Percentiles rank a stretch among this genome's conserved stretches.
These are phyloP conservation scores for Scortechinia acanthostroma DNA, from an alignment of 2,329 filamentous ascomycete genomes.

Conservation along the genomic window DNA sequence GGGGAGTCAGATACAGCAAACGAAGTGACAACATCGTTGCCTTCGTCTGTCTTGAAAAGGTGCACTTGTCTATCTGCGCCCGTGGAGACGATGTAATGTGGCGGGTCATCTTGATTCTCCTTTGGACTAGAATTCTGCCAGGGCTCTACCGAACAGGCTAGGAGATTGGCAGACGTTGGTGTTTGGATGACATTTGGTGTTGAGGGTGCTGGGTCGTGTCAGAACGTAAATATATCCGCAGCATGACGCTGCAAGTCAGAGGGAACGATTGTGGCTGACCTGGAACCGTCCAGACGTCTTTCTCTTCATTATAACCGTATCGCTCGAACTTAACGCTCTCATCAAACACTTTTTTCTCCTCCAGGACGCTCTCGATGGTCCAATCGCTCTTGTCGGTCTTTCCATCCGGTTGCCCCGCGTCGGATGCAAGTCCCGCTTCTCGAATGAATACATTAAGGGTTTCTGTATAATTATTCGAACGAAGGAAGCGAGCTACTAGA, in stretches of 20 bases:
- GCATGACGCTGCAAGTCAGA: not conserved
- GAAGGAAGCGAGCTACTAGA: conserved; percentile 30
- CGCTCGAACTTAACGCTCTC: conserved; percentile 45
- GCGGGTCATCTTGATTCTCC: conserved; percentile 8
- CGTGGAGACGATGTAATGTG: conserved; percentile 25
- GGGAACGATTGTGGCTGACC: conserved; percentile 21
- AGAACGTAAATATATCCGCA: too few relatives aligned
- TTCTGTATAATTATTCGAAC: conserved; percentile 26
- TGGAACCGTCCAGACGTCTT: conserved; percentile 32
- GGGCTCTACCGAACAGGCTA: conserved; percentile 33
- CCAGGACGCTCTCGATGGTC: conserved; percentile 50
- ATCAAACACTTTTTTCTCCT: conserved; percentile 53
- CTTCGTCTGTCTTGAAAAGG: conserved; percentile 21
- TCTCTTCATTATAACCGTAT: conserved; percentile 31
- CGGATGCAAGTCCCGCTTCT: conserved; percentile 42
- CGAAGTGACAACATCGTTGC: conserved; percentile 11
- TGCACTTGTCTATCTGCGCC: conserved; percentile 37
- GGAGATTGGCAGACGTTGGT: conserved; percentile 41
- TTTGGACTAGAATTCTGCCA: conserved; percentile 13
- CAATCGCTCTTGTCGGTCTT: conserved; percentile 25
- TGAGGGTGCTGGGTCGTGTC: conserved; percentile 29
- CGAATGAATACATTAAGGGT: conserved; percentile 47
- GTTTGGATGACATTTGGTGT: conserved; percentile 26
- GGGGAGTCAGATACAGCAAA: conserved; percentile 21
- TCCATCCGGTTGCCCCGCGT: conserved; percentile 28